Percentiles rank a stretch among this genome's conserved stretches.
phyloP scores from a whole-genome alignment of 2,329 filamentous ascomycete genomes.

The Bertia moriformis region DNA sequence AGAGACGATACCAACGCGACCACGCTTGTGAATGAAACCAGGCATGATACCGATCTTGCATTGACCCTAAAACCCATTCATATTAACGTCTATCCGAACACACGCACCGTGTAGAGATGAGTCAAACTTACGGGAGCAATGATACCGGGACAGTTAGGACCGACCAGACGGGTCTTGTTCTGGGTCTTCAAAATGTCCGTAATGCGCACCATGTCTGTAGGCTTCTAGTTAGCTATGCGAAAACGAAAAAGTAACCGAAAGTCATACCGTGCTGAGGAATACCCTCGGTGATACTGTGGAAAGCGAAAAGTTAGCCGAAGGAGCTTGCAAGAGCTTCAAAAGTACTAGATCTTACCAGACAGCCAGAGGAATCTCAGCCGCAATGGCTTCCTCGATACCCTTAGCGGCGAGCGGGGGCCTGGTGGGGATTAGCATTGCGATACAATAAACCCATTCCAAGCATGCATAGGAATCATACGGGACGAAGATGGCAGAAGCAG shows the following conservation, averaged over 20 bases:
- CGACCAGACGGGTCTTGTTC: conserved; percentile 88
- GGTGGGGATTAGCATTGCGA: conserved; percentile 5
- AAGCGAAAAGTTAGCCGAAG: conserved; percentile 3
- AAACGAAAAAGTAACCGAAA: conserved; percentile 3
- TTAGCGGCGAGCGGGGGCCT: conserved; percentile 82
- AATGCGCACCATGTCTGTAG: conserved; percentile 90
- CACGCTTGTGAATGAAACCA: conserved; percentile 99
- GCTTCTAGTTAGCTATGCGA: conserved; percentile 4
- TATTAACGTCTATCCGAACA: not conserved
- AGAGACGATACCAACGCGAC: conserved; percentile 95
- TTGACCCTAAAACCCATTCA: conserved; percentile 47
- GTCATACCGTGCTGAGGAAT: conserved; percentile 84
- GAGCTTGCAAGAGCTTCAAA: conserved; percentile 2
- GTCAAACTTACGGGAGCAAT: conserved; percentile 43
- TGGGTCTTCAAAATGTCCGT: conserved; percentile 96
- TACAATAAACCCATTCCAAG: conserved; percentile 6
- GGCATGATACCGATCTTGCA: conserved; percentile 99
- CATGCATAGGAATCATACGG: conserved; percentile 43
- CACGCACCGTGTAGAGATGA: conserved; percentile 2
- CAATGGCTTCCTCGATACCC: conserved; percentile 92
- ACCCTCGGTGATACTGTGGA: conserved; percentile 69
- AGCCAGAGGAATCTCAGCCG: conserved; percentile 82
- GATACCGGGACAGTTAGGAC: conserved; percentile 96
- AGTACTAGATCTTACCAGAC: conserved; percentile 47
- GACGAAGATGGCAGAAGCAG: conserved; percentile 88